These are phyloP conservation scores for Magnusiomyces suaveolens DNA, from an alignment of 1,139 yeast genomes.

Conservation along the genomic window DNA sequence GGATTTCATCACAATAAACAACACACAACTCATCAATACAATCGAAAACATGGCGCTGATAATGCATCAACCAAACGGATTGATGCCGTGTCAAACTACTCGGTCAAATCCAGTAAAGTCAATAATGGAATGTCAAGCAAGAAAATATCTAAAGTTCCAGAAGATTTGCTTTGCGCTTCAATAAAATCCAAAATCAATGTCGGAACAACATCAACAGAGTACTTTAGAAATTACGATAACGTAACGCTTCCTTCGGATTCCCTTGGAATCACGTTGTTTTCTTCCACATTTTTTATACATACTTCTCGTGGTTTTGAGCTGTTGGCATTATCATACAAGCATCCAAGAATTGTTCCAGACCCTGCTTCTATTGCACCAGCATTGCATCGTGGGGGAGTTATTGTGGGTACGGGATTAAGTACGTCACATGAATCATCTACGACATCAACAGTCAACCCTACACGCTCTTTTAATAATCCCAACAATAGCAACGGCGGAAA, in stretches of 20 bases:
- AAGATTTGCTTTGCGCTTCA: not conserved
- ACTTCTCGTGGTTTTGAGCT: conserved; percentile 63
- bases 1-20: not conserved
- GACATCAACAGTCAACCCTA: not conserved
- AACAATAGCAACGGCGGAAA: not conserved
- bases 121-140: not conserved
- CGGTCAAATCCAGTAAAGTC: not conserved
- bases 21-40: not conserved
- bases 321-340: conserved; percentile 49
- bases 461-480: conserved; percentile 1
- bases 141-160: not conserved
- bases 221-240: conserved; percentile 32
- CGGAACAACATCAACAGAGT: conserved; percentile 28
- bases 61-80: too few species aligned
- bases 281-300: conserved; percentile 48
- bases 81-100: too few species aligned
- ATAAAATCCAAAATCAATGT: conserved; percentile 3
- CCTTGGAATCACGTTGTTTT: conserved; percentile 33
- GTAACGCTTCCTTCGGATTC: conserved; percentile 29
- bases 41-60: not conserved
- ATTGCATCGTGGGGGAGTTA: conserved; percentile 19
- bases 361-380: conserved; percentile 24
- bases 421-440: conserved; percentile 6
- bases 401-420: not conserved
- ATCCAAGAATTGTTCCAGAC: conserved; percentile 49